A percentile compares a stretch with the other conserved stretches of the same genome.
phyloP scores from a whole-genome alignment of 768 basidiomycete species.

The Inosperma sp. region DNA sequence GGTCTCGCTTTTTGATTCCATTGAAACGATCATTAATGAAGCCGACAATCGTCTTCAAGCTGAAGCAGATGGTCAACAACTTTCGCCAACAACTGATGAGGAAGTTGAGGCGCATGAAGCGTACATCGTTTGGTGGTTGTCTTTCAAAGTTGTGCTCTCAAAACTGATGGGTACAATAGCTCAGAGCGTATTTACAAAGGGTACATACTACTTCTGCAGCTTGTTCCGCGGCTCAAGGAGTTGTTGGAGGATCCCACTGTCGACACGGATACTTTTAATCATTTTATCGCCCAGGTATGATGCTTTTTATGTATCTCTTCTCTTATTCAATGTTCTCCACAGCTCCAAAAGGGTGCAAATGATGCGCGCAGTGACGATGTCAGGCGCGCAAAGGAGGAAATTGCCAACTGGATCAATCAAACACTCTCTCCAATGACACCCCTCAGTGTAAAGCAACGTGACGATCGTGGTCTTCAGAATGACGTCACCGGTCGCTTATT shows the following conservation, averaged over 20 bases:
- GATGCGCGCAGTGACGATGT: conserved; percentile 9
- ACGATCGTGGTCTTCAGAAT: conserved; percentile 18
- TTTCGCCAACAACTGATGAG: not conserved
- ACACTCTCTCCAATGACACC: not conserved
- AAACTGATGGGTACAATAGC: conserved; percentile 3
- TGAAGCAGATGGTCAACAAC: conserved; percentile 6
- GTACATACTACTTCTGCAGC: not conserved
- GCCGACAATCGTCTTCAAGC: conserved; percentile 8
- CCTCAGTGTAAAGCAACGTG: conserved; percentile 7
- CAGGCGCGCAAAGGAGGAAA: conserved; percentile 5
- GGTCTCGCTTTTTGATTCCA: conserved; percentile 5
- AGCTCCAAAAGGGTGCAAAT: conserved; percentile 10
- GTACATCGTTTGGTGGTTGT: not conserved
- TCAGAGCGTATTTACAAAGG: conserved; percentile 5
- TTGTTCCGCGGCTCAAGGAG: conserved; percentile 1
- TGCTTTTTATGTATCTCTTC: not conserved
- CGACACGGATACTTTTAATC: not conserved
- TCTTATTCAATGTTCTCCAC: not conserved
- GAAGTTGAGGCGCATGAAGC: conserved; percentile 3
- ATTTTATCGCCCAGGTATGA: not conserved
- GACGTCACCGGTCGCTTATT: no score
- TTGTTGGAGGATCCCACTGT: conserved; percentile 4
- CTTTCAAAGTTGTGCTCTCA: not conserved
- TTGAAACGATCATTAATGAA: conserved; percentile 2
- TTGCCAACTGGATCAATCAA: conserved; percentile 6